Conservation (phyloP, 345 rosid species). For the Lepidium africanum region DNA sequence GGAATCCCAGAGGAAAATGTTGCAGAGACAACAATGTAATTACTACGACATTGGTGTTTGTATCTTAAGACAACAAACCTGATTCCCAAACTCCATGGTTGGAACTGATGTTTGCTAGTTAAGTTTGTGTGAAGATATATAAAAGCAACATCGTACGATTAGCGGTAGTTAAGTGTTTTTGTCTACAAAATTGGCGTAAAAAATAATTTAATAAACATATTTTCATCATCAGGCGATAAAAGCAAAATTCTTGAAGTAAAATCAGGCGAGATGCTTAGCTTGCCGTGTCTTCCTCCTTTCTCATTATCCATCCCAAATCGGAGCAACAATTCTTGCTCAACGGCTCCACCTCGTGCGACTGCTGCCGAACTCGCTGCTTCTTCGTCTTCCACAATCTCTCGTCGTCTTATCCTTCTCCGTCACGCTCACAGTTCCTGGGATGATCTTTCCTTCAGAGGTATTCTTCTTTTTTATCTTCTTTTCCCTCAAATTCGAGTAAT, state of each 20-base stretch:
- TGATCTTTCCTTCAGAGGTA: slow-evolving; percentile 61
- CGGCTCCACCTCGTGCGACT: neutral
- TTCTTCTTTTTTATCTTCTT: neutral
- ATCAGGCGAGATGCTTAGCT: slow-evolving; percentile 19
- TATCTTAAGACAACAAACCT: no score
- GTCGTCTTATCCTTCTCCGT: slow-evolving; percentile 90
- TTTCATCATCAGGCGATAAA: neutral
- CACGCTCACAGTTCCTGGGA: slow-evolving; percentile 94
- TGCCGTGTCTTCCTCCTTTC: slow-evolving; percentile 1
- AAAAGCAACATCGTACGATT: no score
- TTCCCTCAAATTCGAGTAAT: neutral
- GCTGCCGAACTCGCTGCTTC: neutral
- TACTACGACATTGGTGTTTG: no score
- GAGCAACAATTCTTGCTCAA: slow-evolving; percentile 1
- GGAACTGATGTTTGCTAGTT: no score
- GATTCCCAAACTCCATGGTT: no score
- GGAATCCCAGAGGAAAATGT: no score
- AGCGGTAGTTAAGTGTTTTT: no score
- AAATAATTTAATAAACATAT: no score
- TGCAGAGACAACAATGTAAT: no score
- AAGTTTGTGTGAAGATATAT: no score
- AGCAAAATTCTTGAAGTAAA: neutral
- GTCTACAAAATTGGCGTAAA: no score
- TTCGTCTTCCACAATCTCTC: slow-evolving; percentile 32
- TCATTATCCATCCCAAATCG: slow-evolving; percentile 8